These are phyloP conservation scores for Apiospora phragmitis DNA, from an alignment of 2,329 filamentous ascomycete genomes.

Conservation along the genomic window DNA sequence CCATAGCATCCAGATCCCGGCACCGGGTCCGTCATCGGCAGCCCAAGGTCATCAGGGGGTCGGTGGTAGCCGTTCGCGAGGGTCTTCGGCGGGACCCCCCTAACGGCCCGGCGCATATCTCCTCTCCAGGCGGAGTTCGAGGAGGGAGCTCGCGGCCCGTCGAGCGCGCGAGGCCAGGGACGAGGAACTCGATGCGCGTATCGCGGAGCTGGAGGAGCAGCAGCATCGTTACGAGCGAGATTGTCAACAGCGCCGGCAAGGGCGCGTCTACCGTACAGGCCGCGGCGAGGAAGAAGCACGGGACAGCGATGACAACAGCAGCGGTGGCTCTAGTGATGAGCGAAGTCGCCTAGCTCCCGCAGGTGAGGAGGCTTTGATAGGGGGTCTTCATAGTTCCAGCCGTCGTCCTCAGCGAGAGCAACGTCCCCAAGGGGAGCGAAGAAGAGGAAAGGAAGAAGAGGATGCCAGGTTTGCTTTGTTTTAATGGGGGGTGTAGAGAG, in stretches of 20 bases:
- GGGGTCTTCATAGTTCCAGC: not conserved
- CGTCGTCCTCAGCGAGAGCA: not conserved
- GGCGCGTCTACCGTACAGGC: not conserved
- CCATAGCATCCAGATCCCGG: constrained; percentile 7
- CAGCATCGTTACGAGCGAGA: not conserved
- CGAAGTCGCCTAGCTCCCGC: not conserved
- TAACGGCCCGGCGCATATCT: not conserved
- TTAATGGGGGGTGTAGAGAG: not conserved
- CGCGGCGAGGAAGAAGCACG: not conserved
- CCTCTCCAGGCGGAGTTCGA: constrained; percentile 11
- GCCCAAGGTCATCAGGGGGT: not conserved
- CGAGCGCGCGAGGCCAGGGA: constrained; percentile 7
- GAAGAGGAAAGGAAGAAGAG: not conserved
- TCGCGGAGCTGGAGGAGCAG: not conserved
- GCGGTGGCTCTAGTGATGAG: not conserved
- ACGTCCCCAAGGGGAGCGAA: not conserved
- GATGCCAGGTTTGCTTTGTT: not conserved
- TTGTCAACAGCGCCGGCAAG: constrained; percentile 11
- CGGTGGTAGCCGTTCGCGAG: not conserved
- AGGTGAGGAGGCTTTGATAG: not conserved
- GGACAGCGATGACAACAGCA: not conserved
- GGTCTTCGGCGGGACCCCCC: not conserved
- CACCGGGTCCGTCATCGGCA: not conserved
- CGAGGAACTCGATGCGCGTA: constrained; percentile 9
- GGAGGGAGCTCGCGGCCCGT: constrained; percentile 1